Evolutionary conservation across 306 rosid genomes (phyloP), one percentile per base, ranked within the genome.

Genomic region (Vicia sativa): DNA sequence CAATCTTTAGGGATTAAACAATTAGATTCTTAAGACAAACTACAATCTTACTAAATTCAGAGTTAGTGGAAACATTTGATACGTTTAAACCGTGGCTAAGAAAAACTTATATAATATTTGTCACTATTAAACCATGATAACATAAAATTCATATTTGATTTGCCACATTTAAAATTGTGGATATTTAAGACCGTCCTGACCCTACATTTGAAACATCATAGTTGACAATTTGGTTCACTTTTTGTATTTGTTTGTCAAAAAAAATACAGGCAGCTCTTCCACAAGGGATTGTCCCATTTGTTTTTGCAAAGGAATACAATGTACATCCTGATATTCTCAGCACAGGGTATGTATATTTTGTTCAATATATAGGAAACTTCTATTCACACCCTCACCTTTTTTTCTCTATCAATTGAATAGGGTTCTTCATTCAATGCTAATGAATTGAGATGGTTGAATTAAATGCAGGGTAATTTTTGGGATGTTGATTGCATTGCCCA

Each of bases 221-320:
- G 37, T 31, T 31, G 37, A 31, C 2, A 25, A 25, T 3, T 25
- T 25, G 28, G 28, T 25, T 25, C 28, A 25, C 28, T 25, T 34
- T 34, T 31, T 31, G 1, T 0, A 31, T 4, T 6, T 34, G 38
- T 34, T 72, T 70, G 49, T 39, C 53, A 57, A 42, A 70, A 45
- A n/a, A 72, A 50, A n/a, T 48, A 71, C 96, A 91, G 95, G 95
- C 98, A 70, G 96, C 98, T 78, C 92, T 92, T 56, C 98, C 98
- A 15, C 98, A 92, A 84, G 98, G 98, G 81, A 92, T 92, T 72
- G 97, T 92, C 79, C 96, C 97, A 80, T 91, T 91, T 81, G 97
- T 91, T 76, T 91, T 91, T 65, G 97, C 97, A 11, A 91, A 91
- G 84, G 97, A 91, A 79, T 91, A 91, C 85, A 85, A 79, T 66